Evolutionary conservation across 2,329 filamentous ascomycete genomes (phyloP), one percentile per base, ranked within the genome.

Genomic region (Colletotrichum navitas): DNA sequence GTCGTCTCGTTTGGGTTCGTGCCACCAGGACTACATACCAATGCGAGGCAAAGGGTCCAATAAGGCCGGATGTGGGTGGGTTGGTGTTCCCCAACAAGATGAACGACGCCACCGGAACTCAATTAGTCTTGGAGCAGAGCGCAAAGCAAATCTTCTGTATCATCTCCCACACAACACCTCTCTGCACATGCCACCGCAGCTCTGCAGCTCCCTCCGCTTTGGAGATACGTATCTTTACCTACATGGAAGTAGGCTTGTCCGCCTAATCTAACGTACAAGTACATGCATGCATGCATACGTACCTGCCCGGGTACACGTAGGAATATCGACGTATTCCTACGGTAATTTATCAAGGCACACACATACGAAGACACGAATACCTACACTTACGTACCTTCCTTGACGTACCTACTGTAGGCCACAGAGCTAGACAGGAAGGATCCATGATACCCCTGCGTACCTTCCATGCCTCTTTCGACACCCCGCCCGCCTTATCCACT

Each of bases 401-500:
- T 4, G 29, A 5, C 36, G 1, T 41, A 41, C 39, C 39, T 41
- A 41, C 14, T 18, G 11, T 18, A 52, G 49, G 26, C 10, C 49
- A 18, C 24, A 45, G 43, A 21, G 10, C 26, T 29, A 56, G 52
- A 12, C 1, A 55, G 12, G 52, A 56, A 51, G 39, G 32, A 16
- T 62, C 41, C 34, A 26, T 41, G 43, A 62, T 49, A 51, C 43
- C 45, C 45, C 45, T 41, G 32, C 47, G n/a, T 43, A 26, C 24
- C 61, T 43, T 21, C 45, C 21, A 52, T 39, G 47, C 60, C 29
- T 18, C 34, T 47, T 47, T 24, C 16, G 43, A 47, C 45, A 49
- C 59, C 59, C 59, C 49, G 43, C 58, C 24, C 26, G 43, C 52
- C 54, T 41, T 39, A 63, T 41, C 24, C 49, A 64, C 65, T 36